Conservation (phyloP, 2,329 filamentous ascomycete species). For the Colletotrichum godetiae region DNA sequence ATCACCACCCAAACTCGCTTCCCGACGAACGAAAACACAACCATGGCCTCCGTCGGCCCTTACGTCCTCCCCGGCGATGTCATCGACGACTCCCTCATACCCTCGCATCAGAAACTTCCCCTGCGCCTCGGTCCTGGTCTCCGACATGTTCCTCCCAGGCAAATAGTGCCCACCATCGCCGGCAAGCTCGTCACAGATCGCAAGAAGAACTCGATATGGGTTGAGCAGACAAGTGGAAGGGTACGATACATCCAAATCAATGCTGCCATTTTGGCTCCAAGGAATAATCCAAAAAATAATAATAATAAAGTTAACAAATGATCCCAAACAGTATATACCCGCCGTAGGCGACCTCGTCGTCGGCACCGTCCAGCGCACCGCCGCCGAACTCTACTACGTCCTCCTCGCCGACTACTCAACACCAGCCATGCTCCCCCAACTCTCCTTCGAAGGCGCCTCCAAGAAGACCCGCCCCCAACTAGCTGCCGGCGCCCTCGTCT, state of each 20-base stretch:
- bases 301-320: slow-evolving; percentile 42
- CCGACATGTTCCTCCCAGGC: slow-evolving; percentile 81
- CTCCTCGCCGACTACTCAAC: slow-evolving; percentile 74
- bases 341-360: slow-evolving; percentile 87
- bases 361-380: slow-evolving; percentile 82
- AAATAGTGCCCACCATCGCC: slow-evolving; percentile 75
- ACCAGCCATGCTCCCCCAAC: slow-evolving; percentile 80
- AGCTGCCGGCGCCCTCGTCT: slow-evolving; percentile 80
- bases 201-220: slow-evolving; percentile 81
- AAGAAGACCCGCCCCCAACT: slow-evolving; percentile 92
- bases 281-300: slow-evolving; percentile 13
- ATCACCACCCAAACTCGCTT: neutral
- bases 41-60: slow-evolving; percentile 67
- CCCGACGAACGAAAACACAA: slow-evolving; percentile 21
- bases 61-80: slow-evolving; percentile 86
- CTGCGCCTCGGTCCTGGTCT: slow-evolving; percentile 87
- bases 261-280: neutral
- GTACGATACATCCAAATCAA: slow-evolving; percentile 54
- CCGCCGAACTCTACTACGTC: slow-evolving; percentile 83
- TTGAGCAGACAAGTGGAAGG: slow-evolving; percentile 77
- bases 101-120: slow-evolving; percentile 74
- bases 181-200: slow-evolving; percentile 75
- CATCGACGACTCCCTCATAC: slow-evolving; percentile 74
- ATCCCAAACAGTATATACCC: slow-evolving; percentile 75
- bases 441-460: slow-evolving; percentile 92